Evolutionary conservation across 495 filamentous ascomycete species (phyloP).

Genomic region (Penicillium odoratum): DNA sequence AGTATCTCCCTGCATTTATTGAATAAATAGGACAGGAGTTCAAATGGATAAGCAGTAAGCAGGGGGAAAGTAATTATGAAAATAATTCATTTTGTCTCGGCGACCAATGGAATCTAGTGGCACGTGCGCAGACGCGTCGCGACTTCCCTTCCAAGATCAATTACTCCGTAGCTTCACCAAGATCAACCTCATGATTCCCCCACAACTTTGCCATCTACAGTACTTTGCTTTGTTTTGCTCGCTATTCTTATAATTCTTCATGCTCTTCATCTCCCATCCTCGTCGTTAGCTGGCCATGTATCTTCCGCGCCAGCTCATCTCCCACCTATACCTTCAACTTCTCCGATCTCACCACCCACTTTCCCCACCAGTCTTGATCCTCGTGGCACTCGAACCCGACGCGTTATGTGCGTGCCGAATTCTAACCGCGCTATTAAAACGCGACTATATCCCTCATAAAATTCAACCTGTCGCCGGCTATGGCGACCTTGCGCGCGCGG

Average conservation of each 20-base stretch:
- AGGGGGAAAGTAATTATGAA: constrained; percentile 4
- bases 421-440: constrained; percentile 83
- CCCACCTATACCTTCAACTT: constrained; percentile 86
- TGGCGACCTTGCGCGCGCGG: constrained; percentile 78
- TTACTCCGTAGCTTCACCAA: not conserved
- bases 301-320: constrained; percentile 85
- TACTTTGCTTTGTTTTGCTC: constrained; percentile 6
- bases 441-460: constrained; percentile 98
- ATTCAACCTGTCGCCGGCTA: constrained; percentile 93
- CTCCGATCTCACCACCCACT: constrained; percentile 76
- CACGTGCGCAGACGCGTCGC: constrained; percentile 26
- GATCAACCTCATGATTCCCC: not conserved
- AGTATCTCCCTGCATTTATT: not conserved
- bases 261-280: constrained; percentile 22
- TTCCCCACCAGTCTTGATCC: constrained; percentile 86
- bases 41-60: not conserved
- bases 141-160: constrained; percentile 8
- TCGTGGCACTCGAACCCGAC: constrained; percentile 92
- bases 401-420: constrained; percentile 95
- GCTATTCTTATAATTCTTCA: constrained; percentile 16
- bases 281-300: constrained; percentile 65
- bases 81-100: constrained; percentile 20
- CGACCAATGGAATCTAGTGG: constrained; percentile 28
- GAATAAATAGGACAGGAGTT: not conserved
- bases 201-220: not conserved